Evolutionary conservation across 2,329 filamentous ascomycete species (phyloP), one percentile per base, ranked within the genome.

Genomic region (Neurospora crassa): DNA sequence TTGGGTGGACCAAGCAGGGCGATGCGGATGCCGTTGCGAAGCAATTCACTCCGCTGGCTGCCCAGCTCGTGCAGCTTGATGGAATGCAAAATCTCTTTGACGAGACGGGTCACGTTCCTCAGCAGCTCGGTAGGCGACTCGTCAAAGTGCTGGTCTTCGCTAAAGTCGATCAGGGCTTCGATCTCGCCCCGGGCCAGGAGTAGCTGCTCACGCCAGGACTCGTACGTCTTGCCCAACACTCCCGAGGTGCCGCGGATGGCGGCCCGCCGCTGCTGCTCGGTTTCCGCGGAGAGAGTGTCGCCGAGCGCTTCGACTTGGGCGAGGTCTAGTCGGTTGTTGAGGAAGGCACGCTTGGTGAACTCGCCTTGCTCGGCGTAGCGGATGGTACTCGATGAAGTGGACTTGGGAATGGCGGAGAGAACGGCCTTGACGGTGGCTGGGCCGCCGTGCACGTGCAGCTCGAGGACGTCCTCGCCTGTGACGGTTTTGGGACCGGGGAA

Each of bases 81-180:
- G 71, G 90, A 85, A 40, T 79, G 78, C 70, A 89, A 83, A 71
- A 98, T 87, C 0, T 78, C 79, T 1, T 80, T 78, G 2, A 97
- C 87, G 77, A 94, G 89, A 0, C 75, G 75, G 1, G 89, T 86
- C 40, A 97, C 92, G 68, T 90, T 93, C 0, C 78, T 79, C 67
- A 96, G 85, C 29, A 98, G 84, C 70, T 92, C 87, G 0, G 85
- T 82, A 0, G 93, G 92, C 2, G 92, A 91, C 80, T 97, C 94
- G 76, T 98, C 94, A 77, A 99, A 97, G 82, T 98, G 92, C 81
- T 99, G 95, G 77, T 98, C 96, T 79, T 99, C 96, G 0, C 93
- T 92, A 79, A 99, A 99, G 81, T 99, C 96, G 73, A 99, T 98
- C 75, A 99, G 82, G 0, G 96, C 96, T 81, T 99, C 96, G 47